Conservation (phyloP, 352 stramenopile genomes). For the Phytopythium mirpurense region DNA sequence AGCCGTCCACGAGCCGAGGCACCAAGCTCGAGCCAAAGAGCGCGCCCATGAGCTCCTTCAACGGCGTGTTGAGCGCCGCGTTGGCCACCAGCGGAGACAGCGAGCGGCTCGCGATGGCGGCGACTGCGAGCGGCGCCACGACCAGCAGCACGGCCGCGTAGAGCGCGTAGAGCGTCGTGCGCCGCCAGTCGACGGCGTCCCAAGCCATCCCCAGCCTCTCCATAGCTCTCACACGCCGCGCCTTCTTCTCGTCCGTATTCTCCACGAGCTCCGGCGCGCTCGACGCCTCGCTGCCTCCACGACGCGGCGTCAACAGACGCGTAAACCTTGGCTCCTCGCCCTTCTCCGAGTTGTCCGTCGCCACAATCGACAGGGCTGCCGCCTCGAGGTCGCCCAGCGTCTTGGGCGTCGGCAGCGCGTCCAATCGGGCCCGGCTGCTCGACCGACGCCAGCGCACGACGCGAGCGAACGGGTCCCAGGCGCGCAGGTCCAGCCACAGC, state of each 20-base stretch:
- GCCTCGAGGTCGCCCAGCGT: not conserved
- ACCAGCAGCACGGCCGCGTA: conserved; percentile 10
- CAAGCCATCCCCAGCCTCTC: not conserved
- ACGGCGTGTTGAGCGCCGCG: conserved; percentile 18
- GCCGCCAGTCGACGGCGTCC: not conserved
- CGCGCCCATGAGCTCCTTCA: conserved; percentile 22
- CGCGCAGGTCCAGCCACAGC: not conserved
- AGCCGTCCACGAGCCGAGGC: conserved; percentile 7
- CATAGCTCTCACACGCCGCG: not conserved
- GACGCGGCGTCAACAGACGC: not conserved
- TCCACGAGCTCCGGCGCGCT: not conserved
- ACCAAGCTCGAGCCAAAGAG: conserved; percentile 16
- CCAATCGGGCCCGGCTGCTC: not conserved
- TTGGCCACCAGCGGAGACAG: conserved; percentile 13
- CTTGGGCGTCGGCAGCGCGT: not conserved
- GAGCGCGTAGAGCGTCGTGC: not conserved
- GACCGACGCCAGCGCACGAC: not conserved
- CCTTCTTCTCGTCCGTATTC: not conserved
- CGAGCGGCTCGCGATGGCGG: conserved; percentile 7
- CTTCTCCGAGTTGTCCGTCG: too few relatives aligned
- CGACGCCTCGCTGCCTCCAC: not conserved
- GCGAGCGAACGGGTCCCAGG: conserved; percentile 3
- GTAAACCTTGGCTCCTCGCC: not conserved
- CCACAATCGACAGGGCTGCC: not conserved
- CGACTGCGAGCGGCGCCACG: conserved; percentile 8